These are phyloP conservation scores for Rhododendron kiyosumense DNA, from an alignment of 148 eudicot species.

Conservation along the genomic window DNA sequence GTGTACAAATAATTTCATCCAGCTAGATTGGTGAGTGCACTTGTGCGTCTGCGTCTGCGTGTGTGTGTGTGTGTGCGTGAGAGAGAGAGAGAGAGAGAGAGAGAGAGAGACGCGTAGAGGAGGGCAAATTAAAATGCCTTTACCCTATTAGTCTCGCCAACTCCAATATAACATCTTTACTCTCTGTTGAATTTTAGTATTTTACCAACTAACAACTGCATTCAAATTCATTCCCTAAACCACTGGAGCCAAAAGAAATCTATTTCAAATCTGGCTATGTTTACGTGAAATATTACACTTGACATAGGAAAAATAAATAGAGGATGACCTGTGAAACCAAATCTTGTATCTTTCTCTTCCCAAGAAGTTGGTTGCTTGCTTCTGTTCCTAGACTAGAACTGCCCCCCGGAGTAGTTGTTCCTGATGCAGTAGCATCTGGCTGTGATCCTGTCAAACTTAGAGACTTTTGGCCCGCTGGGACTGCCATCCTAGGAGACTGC, in stretches of 20 bases:
- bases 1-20: background rate
- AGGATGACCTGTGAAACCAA: conserved; percentile 77
- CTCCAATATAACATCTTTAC: background rate
- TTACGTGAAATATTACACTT: background rate
- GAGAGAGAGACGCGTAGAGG: background rate
- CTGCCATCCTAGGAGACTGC: conserved; percentile 63
- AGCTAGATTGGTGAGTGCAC: background rate
- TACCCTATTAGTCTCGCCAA: background rate
- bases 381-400: conserved; percentile 96
- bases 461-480: conserved; percentile 69
- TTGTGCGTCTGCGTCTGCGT: background rate
- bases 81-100: background rate
- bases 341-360: conserved; percentile 93
- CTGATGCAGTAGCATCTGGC: conserved; percentile 93
- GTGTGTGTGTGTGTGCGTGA: too few species aligned
- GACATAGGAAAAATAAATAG: background rate
- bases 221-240: background rate
- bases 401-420: conserved; percentile 79
- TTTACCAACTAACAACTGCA: background rate
- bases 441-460: conserved; percentile 91
- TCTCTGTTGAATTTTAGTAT: background rate
- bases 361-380: conserved; percentile 84
- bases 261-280: background rate
- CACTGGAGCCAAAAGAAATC: background rate
- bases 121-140: background rate